Percentiles rank a stretch among this genome's conserved stretches.
Conservation (phyloP, 202 grass and related monocot genomes). For the Panicum virgatum region DNA sequence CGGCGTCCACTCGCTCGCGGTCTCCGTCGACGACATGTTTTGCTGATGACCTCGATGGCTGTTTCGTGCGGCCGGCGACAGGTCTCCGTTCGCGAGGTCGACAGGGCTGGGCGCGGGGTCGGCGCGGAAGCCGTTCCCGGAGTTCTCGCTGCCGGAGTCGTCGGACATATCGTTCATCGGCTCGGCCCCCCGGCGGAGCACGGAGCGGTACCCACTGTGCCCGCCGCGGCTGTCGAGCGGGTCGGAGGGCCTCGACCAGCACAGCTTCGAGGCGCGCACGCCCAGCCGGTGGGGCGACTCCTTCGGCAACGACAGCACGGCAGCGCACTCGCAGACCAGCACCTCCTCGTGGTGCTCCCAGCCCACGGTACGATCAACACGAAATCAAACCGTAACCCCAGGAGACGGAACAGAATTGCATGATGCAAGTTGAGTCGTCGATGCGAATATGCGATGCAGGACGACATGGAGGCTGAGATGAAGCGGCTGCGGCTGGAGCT, state of each 20-base stretch:
- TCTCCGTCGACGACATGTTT: background rate
- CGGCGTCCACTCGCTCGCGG: background rate
- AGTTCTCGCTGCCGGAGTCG: conserved; percentile 59
- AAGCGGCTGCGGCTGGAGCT: conserved; percentile 77
- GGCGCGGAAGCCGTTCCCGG: conserved; percentile 50
- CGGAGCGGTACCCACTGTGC: conserved; percentile 53
- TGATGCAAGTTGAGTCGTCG: too few relatives aligned
- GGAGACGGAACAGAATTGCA: background rate
- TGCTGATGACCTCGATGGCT: background rate
- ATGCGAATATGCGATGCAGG: conserved; percentile 48
- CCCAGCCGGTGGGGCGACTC: conserved; percentile 46
- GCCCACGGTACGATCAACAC: conserved; percentile 36
- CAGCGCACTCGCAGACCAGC: conserved; percentile 65
- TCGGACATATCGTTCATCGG: conserved; percentile 85
- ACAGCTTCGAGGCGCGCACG: conserved; percentile 76
- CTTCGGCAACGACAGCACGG: conserved; percentile 62
- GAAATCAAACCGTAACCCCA: too few relatives aligned
- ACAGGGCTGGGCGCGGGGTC: conserved; percentile 8
- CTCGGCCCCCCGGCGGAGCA: conserved; percentile 36
- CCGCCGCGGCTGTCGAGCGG: conserved; percentile 58
- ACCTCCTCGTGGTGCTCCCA: conserved; percentile 61
- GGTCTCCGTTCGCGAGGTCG: conserved; percentile 75
- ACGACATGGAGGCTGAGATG: conserved; percentile 96
- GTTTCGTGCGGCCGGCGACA: background rate
- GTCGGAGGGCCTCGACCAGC: conserved; percentile 52